Evolutionary conservation across 345 rosid species (phyloP), one percentile per base, ranked within the genome.

Genomic region (Hibiscus trionum): DNA sequence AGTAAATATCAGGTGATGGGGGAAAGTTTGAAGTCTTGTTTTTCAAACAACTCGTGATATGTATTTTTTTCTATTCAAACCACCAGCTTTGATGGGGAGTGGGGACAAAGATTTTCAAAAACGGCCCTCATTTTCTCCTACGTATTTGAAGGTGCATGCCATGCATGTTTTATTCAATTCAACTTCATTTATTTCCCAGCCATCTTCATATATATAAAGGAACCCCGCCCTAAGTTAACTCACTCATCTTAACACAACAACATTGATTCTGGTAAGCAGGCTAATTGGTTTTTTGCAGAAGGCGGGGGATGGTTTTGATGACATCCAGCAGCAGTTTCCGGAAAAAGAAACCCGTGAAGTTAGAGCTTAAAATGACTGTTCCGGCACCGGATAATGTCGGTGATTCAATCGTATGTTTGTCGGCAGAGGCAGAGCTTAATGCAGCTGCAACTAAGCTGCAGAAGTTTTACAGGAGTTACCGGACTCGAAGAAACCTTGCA

Each of bases 381-480:
- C 2, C 67, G 17, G 49, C 66, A 35, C 26, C 9, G 26, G 46
- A 61, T 61, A 35, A n/a, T 39, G 16, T 39, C 11, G 9, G 10
- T 8, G 44, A 39, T 39, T 35, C 7, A 35, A 35, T 35, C 7
- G 7, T 7, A 35, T 5, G 6, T 4, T 35, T 5, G 1, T 66
- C 33, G 4, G 5, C 4, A 35, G 33, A 21, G 21, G 27, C 9
- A 11, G 27, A 68, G 71, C 60, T 68, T 68, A 37, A 50, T 50
- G 59, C 59, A n/a, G 60, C 60, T 0, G 71, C 71, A 29, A 66
- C 37, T 3, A 66, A 66, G 56, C 70, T 93, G 66, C 98, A 93
- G 67, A 93, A 93, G 75, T 87, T 88, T 55, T 93, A 93, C 76
- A 93, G 88, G 87, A 89, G 98, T 75, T 89, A 91, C 83, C 61